Conservation (phyloP, 2,329 filamentous ascomycete genomes). For the Neonectria neomacrospora region DNA sequence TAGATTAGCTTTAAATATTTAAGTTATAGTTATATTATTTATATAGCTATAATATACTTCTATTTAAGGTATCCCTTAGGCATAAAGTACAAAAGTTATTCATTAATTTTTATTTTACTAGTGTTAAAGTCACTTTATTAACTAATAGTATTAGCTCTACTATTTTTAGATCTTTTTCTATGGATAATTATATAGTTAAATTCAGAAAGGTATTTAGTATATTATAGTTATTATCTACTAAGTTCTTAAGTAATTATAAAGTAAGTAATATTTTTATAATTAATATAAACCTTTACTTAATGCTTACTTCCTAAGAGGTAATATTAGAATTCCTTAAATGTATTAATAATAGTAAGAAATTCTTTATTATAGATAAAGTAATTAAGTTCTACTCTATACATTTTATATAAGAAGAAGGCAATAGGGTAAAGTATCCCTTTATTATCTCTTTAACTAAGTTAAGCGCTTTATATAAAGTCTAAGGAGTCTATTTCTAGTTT, state of each 20-base stretch:
- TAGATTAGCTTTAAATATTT: neutral
- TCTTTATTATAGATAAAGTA: constrained; percentile 41
- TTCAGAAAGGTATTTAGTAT: constrained; percentile 32
- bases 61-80: constrained; percentile 1
- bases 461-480: constrained; percentile 10
- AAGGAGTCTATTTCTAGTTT: constrained; percentile 1
- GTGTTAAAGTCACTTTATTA: constrained; percentile 16
- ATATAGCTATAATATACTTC: constrained; percentile 5
- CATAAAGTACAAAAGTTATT: constrained; percentile 14
- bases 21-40: neutral
- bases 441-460: constrained; percentile 25
- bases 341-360: constrained; percentile 39
- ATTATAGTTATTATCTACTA: constrained; percentile 27
- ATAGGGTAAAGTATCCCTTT: constrained; percentile 25
- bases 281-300: constrained; percentile 34
- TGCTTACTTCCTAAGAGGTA: constrained; percentile 33
- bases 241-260: constrained; percentile 33
- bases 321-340: constrained; percentile 40
- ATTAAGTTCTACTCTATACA: constrained; percentile 37
- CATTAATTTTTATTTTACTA: constrained; percentile 16
- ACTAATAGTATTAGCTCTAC: constrained; percentile 21
- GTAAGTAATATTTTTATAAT: constrained; percentile 39
- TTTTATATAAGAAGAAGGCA: constrained; percentile 34
- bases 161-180: constrained; percentile 29
- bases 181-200: constrained; percentile 35